Conservation (phyloP, 2,329 filamentous ascomycete species). For the Colletotrichum simmondsii region DNA sequence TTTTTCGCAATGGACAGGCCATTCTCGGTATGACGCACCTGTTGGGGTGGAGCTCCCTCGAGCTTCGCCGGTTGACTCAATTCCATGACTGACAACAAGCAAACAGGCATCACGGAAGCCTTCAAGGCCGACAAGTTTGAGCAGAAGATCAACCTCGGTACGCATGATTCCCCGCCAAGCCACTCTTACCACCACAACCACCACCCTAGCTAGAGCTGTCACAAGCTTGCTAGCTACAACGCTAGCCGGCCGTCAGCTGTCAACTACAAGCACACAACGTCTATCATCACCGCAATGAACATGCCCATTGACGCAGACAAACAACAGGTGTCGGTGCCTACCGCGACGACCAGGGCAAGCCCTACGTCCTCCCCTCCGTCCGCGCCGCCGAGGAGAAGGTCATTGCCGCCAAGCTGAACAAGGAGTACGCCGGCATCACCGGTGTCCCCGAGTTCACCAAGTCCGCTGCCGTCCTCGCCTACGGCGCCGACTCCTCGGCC, state of each 20-base stretch:
- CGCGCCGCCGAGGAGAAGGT: slow-evolving; percentile 89
- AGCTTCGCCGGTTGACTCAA: slow-evolving; percentile 3
- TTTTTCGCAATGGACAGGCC: slow-evolving; percentile 61
- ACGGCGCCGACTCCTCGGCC: slow-evolving; percentile 82
- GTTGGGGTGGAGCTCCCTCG: slow-evolving; percentile 1
- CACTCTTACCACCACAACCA: neutral
- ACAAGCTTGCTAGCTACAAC: slow-evolving; percentile 11
- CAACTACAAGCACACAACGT: slow-evolving; percentile 14
- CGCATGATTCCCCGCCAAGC: slow-evolving; percentile 40
- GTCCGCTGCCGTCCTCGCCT: slow-evolving; percentile 90
- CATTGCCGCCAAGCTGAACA: slow-evolving; percentile 82
- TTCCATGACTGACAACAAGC: slow-evolving; percentile 38
- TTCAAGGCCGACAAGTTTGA: slow-evolving; percentile 96
- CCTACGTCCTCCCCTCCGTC: slow-evolving; percentile 96
- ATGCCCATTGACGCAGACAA: neutral
- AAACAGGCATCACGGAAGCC: slow-evolving; percentile 88
- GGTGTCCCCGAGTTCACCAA: slow-evolving; percentile 95
- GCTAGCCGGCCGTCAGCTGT: slow-evolving; percentile 3
- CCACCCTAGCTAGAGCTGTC: slow-evolving; percentile 7
- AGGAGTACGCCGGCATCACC: slow-evolving; percentile 98
- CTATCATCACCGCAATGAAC: neutral
- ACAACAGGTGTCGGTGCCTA: slow-evolving; percentile 89
- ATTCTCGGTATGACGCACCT: slow-evolving; percentile 73
- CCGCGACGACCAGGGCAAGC: slow-evolving; percentile 97
- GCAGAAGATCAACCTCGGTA: slow-evolving; percentile 98